A percentile compares a stretch with the other conserved stretches of the same genome.
These are phyloP conservation scores for Achaetomium macrosporum DNA, from an alignment of 2,329 filamentous ascomycete species.

Conservation along the genomic window DNA sequence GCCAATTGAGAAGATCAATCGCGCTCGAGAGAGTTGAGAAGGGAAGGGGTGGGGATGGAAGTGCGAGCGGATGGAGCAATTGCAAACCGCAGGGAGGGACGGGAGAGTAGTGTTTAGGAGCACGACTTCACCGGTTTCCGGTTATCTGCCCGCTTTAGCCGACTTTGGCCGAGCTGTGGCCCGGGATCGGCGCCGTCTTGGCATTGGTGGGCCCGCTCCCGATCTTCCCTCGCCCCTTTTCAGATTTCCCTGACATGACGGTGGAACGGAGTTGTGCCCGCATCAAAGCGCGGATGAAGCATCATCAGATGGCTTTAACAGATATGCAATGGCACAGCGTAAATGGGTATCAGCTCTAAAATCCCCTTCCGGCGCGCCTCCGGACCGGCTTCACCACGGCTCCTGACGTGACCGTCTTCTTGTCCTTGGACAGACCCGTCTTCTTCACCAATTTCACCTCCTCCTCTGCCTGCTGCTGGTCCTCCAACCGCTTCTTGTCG, in stretches of 20 bases:
- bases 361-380: conserved; percentile 51
- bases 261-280: too few relatives aligned
- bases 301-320: too few relatives aligned
- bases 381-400: conserved; percentile 56
- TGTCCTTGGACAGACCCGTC: conserved; percentile 32
- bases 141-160: conserved; percentile 3
- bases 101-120: neutral
- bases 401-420: conserved; percentile 57
- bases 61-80: neutral
- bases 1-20: conserved; percentile 10
- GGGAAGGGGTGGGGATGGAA: neutral
- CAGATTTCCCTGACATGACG: too few relatives aligned
- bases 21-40: neutral
- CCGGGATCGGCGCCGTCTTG: conserved; percentile 17
- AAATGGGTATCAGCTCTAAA: conserved; percentile 30
- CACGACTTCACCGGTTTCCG: conserved; percentile 11
- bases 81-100: neutral
- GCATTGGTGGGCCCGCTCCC: neutral
- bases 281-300: too few relatives aligned
- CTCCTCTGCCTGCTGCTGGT: conserved; percentile 38
- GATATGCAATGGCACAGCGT: too few relatives aligned
- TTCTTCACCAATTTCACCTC: conserved; percentile 34
- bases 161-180: conserved; percentile 16
- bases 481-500: conserved; percentile 66
- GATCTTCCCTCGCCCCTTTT: too few relatives aligned